Conservation (phyloP, 2,329 filamentous ascomycete species). For the Xylaria sp. region DNA sequence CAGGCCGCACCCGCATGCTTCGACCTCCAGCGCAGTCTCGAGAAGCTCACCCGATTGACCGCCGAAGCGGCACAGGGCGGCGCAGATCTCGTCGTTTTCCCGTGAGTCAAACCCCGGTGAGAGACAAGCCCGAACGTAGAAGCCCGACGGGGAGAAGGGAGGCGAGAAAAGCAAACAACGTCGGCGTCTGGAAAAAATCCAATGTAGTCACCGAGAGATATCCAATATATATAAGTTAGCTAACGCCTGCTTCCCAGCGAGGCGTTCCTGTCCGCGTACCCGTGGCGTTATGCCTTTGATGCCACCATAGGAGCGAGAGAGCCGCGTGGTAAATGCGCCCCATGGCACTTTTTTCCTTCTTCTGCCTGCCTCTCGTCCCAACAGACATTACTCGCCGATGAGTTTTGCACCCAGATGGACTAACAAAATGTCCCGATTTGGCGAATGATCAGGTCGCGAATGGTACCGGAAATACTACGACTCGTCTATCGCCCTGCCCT, state of each 20-base stretch:
- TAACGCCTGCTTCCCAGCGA: slow-evolving; percentile 26
- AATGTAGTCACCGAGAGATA: no score
- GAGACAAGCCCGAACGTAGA: background rate
- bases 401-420: background rate
- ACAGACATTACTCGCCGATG: background rate
- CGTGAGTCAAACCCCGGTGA: slow-evolving; percentile 27
- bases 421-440: background rate
- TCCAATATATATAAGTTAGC: background rate
- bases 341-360: background rate
- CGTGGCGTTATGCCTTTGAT: slow-evolving; percentile 40
- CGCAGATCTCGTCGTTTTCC: slow-evolving; percentile 38
- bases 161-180: background rate
- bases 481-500: slow-evolving; percentile 36
- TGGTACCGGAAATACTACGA: slow-evolving; percentile 39
- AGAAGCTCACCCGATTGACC: slow-evolving; percentile 33
- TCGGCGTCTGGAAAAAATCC: background rate
- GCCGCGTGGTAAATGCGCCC: slow-evolving; percentile 31
- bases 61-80: slow-evolving; percentile 34
- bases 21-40: slow-evolving; percentile 34
- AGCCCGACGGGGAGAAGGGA: no score
- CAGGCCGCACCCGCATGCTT: slow-evolving; percentile 39
- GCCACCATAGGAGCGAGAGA: slow-evolving; percentile 38
- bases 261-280: slow-evolving; percentile 39
- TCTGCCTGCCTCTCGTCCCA: background rate
- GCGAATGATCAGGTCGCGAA: slow-evolving; percentile 30